These are phyloP conservation scores for Boletus sp. DNA, from an alignment of 768 basidiomycete species.

Conservation along the genomic window DNA sequence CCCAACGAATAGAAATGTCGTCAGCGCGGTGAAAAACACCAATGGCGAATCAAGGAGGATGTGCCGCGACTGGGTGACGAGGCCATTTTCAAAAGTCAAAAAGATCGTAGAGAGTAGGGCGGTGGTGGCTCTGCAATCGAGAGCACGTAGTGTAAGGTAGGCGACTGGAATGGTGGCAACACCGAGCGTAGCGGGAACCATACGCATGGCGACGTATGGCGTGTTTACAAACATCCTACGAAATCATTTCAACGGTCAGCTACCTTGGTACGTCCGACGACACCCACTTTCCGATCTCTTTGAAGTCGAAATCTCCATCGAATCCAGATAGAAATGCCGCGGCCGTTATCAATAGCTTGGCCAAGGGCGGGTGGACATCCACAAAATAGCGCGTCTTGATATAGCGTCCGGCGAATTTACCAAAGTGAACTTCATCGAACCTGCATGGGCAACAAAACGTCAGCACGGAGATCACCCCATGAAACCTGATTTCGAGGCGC, in stretches of 20 bases:
- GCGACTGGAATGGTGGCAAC: conserved; percentile 86
- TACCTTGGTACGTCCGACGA: background rate
- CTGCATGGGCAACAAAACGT: conserved; percentile 38
- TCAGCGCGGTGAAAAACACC: conserved; percentile 95
- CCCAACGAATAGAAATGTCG: conserved; percentile 80
- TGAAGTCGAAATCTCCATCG: conserved; percentile 93
- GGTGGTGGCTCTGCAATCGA: conserved; percentile 90
- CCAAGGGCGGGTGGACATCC: conserved; percentile 96
- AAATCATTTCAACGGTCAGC: conserved; percentile 2
- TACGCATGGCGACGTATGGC: conserved; percentile 96
- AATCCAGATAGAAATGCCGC: conserved; percentile 86
- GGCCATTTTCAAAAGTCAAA: conserved; percentile 94
- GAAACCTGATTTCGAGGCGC: conserved; percentile 32
- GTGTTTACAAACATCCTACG: conserved; percentile 77
- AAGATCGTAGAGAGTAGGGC: conserved; percentile 88
- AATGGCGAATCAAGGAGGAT: conserved; percentile 99
- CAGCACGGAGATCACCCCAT: background rate
- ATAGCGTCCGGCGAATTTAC: conserved; percentile 93
- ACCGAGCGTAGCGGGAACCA: conserved; percentile 89
- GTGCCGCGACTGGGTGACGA: conserved; percentile 93
- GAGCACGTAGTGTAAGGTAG: conserved; percentile 90
- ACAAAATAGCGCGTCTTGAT: conserved; percentile 90
- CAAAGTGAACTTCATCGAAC: conserved; percentile 98
- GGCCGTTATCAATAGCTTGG: conserved; percentile 92
- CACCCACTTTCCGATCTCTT: conserved; percentile 93